Conservation (phyloP, 2,329 filamentous ascomycete genomes). For the Tolypocladium tropicale region DNA sequence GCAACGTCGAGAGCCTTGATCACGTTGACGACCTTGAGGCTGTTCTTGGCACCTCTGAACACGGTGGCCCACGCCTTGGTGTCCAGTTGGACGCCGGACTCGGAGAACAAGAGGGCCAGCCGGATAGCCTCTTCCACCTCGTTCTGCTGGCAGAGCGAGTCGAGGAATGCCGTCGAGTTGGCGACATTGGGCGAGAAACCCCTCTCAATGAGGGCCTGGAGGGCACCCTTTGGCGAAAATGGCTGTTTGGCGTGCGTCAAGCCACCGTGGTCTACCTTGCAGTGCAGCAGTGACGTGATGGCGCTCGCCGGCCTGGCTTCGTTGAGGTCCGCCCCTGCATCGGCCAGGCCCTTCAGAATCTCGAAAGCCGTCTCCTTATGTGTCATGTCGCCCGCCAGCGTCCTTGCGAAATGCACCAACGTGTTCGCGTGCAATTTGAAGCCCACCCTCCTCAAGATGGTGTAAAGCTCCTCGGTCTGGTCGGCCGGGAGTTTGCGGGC, state of each 20-base stretch:
- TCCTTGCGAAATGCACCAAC: slow-evolving; percentile 34
- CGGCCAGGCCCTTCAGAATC: slow-evolving; percentile 26
- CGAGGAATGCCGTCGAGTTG: slow-evolving; percentile 57
- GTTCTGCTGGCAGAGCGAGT: slow-evolving; percentile 52
- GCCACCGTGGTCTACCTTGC: slow-evolving; percentile 11
- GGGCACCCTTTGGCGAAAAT: slow-evolving; percentile 20
- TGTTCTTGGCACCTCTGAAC: slow-evolving; percentile 57
- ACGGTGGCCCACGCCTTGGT: slow-evolving; percentile 57
- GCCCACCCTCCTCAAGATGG: slow-evolving; percentile 16
- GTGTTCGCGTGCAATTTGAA: slow-evolving; percentile 31
- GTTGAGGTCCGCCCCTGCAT: slow-evolving; percentile 33
- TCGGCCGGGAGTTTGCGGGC: slow-evolving; percentile 17
- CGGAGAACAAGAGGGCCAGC: slow-evolving; percentile 20
- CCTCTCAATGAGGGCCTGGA: slow-evolving; percentile 39
- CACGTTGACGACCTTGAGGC: slow-evolving; percentile 43
- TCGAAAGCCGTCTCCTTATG: slow-evolving; percentile 33
- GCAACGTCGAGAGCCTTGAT: slow-evolving; percentile 22
- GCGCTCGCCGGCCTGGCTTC: slow-evolving; percentile 37
- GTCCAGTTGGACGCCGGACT: slow-evolving; percentile 49
- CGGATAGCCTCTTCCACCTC: slow-evolving; percentile 24
- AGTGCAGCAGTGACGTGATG: slow-evolving; percentile 48
- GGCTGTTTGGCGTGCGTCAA: slow-evolving; percentile 7
- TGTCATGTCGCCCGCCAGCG: slow-evolving; percentile 26
- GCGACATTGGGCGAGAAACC: slow-evolving; percentile 54
- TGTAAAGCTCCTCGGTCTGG: slow-evolving; percentile 24